Evolutionary conservation across 148 eudicot genomes (phyloP), one percentile per base, ranked within the genome.

Genomic region (Cornus controversa): DNA sequence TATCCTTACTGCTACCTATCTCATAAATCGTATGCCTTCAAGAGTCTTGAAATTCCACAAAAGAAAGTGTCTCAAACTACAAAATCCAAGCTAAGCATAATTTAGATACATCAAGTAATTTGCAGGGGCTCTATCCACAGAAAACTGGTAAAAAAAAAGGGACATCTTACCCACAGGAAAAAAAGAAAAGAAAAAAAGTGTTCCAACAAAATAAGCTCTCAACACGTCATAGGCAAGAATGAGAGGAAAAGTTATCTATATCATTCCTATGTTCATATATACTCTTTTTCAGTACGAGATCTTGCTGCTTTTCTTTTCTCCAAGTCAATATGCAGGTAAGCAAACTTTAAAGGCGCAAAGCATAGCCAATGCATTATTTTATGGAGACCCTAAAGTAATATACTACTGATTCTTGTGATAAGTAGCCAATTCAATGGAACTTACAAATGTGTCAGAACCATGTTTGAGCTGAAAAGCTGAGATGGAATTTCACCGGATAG

Each of bases 401-500:
- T 40, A 40, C 37, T 66, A 64, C 34, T 27, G 69, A 25, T 15
- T 8, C 18, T 27, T 22, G 45, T 66, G 11, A 25, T 27, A 29
- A 36, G 37, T 13, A 4, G 29, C 29, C 8, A 78, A 18, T 57
- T 71, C 24, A 63, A 25, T 47, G 80, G 74, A 72, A 84, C 92
- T 85, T 88, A 92, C 96, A 89, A 45, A 84, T 90, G 96, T 71
- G 80, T 78, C 36, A 92, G 82, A 8, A 67, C 84, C 94, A 90
- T 77, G 58, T 87, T 83, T 63, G 90, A 89, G 77, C 75, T 74
- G 79, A 92, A 83, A 8, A 92, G 81, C 82, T 76, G 60, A 13
- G 89, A 9, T 18, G 91, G 91, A 74, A 92, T 80, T 57, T 77
- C 73, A 65, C 96, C 96, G 66, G 92, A 85, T 34, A 92, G 85